Percentiles rank a stretch among this genome's conserved stretches.
Conservation (phyloP, 2,329 filamentous ascomycete genomes). For the Karstenula rhodostoma region DNA sequence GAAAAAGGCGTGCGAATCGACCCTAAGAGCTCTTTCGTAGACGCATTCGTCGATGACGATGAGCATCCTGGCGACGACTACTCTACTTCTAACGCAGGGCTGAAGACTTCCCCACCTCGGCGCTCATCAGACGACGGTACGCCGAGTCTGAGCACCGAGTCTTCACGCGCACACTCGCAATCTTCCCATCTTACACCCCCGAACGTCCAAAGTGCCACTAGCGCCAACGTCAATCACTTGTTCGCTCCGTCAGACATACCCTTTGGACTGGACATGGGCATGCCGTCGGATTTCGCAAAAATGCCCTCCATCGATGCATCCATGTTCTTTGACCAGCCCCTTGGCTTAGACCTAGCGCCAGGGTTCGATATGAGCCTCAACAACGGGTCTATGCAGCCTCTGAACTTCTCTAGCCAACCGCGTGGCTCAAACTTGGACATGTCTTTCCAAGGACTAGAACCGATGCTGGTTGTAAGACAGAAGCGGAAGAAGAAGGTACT, state of each 20-base stretch:
- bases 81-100: background rate
- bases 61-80: conserved; percentile 3
- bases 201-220: background rate
- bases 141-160: conserved; percentile 2
- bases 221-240: background rate
- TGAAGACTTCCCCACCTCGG: conserved; percentile 3
- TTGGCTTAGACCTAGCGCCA: conserved; percentile 46
- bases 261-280: conserved; percentile 36
- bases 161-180: background rate
- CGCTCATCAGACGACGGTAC: conserved; percentile 12
- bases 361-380: conserved; percentile 32
- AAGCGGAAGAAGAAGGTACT: conserved; percentile 49
- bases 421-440: conserved; percentile 30
- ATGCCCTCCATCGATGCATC: conserved; percentile 25
- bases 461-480: conserved; percentile 30
- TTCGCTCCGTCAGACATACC: conserved; percentile 21
- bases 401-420: conserved; percentile 17
- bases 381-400: conserved; percentile 13
- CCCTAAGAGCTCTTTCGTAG: conserved; percentile 66
- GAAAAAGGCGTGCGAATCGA: conserved; percentile 70
- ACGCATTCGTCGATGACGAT: conserved; percentile 54
- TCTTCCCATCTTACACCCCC: conserved; percentile 12
- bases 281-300: conserved; percentile 24
- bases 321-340: conserved; percentile 37
- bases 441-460: conserved; percentile 25